A percentile compares a stretch with the other conserved stretches of the same genome.
These are phyloP conservation scores for Phialocephala sp. DNA, from an alignment of 2,329 filamentous ascomycete genomes.

Conservation along the genomic window DNA sequence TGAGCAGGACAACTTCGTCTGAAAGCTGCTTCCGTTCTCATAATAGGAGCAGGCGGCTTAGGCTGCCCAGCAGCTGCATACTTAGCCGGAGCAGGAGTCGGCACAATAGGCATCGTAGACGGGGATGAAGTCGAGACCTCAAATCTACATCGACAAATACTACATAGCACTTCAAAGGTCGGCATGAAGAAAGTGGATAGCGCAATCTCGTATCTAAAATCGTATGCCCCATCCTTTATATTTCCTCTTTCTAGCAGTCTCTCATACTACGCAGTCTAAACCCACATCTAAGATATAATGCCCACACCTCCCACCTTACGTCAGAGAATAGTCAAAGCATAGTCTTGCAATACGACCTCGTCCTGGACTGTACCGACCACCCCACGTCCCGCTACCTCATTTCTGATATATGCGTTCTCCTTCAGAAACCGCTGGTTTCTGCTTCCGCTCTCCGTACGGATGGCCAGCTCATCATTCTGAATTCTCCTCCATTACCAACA, in stretches of 20 bases:
- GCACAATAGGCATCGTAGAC: conserved; percentile 83
- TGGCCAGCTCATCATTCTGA: conserved; percentile 88
- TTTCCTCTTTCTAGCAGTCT: background rate
- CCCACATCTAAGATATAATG: conserved; percentile 67
- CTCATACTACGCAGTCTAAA: conserved; percentile 65
- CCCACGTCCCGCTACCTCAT: conserved; percentile 91
- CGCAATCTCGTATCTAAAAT: conserved; percentile 63
- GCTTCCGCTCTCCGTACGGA: conserved; percentile 89
- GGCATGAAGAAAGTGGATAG: conserved; percentile 84
- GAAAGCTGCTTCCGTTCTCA: conserved; percentile 71
- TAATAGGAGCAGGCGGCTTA: conserved; percentile 87
- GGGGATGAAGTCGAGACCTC: conserved; percentile 87
- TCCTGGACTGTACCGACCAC: conserved; percentile 95
- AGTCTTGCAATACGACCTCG: conserved; percentile 75
- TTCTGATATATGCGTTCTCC: conserved; percentile 84
- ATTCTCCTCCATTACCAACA: conserved; percentile 71
- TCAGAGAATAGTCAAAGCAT: conserved; percentile 71
- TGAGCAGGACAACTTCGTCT: conserved; percentile 75
- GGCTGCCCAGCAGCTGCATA: conserved; percentile 95
- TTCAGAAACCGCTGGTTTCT: conserved; percentile 81
- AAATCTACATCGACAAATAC: conserved; percentile 91
- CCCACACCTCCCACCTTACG: conserved; percentile 68
- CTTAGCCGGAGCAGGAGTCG: conserved; percentile 86
- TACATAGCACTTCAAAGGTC: conserved; percentile 74
- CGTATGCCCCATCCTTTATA: conserved; percentile 47